Evolutionary conservation across 306 rosid species (phyloP), one percentile per base, ranked within the genome.

Genomic region (Acmispon strigosus): DNA sequence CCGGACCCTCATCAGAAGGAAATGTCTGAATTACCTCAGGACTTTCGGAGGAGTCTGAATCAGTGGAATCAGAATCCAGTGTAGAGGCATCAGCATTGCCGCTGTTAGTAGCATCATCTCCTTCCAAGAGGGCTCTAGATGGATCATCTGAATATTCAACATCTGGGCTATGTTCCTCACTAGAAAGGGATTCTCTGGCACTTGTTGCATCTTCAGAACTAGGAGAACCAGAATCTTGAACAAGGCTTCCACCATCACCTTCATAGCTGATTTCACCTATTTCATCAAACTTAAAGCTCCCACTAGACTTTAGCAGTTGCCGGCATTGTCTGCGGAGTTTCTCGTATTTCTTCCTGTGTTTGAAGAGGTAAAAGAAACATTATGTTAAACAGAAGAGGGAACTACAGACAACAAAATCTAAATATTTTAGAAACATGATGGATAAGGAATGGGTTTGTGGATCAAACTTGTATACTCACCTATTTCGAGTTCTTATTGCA

Each of bases 201-300:
- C 96, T 91, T 9, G 86, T 92, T 74, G 80, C 96, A 18, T 95
- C 99, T 77, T 87, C 99, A 0, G 99, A 95, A 89, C 96, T 89
- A 58, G 96, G 93, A 82, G 96, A 95, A 77, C 84, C 87, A 20
- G 88, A 69, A 53, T 83, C 86, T 66, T 81, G 96, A 70, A 79
- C 79, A 61, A 81, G 73, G 70, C 71, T 78, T 39, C 81, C 72
- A 27, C 87, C 69, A 79, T 83, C 90, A 70, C 87, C 91, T 62
- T 84, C 82, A 71, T 52, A 80, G 74, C 73, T 75, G 61, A 85
- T 70, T 83, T 74, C 92, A 74, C 76, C 87, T 53, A 54, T 73
- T 36, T 81, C 97, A 72, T 77, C 84, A 41, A 86, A 79, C 81
- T 87, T 86, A 48, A 81, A 76, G 65, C 83, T 82, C 73, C 78